Percentiles rank a stretch among this genome's conserved stretches.
phyloP scores from a whole-genome alignment of 192 early-diverging fungal species.

The Umbelopsis vinacea region DNA sequence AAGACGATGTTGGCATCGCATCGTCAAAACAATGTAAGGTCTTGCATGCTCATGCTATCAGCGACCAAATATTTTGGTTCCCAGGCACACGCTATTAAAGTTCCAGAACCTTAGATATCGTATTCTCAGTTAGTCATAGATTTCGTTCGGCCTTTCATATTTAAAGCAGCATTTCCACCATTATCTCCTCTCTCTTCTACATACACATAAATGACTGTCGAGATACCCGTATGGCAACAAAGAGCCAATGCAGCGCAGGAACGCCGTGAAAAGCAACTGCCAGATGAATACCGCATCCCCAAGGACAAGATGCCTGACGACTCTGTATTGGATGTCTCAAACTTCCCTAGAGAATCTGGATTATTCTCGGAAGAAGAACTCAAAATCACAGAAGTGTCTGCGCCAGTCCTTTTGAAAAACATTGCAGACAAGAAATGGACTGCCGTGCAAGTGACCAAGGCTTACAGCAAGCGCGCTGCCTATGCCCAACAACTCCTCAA shows the following conservation, averaged over 20 bases:
- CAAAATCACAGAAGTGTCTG: constrained; percentile 5
- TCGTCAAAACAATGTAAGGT: too few species aligned
- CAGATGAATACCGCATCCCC: constrained; percentile 17
- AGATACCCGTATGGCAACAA: background rate
- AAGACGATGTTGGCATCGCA: too few species aligned
- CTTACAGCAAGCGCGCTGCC: constrained; percentile 4
- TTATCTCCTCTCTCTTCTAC: too few species aligned
- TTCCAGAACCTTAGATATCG: too few species aligned
- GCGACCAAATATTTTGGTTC: too few species aligned
- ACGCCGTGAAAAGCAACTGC: constrained; percentile 1
- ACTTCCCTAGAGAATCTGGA: constrained; percentile 15
- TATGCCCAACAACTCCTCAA: constrained; percentile 7
- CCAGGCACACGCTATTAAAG: too few species aligned
- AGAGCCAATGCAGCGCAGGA: background rate
- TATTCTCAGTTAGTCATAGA: too few species aligned
- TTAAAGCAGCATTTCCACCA: too few species aligned
- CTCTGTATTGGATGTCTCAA: constrained; percentile 10
- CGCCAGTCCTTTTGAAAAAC: background rate
- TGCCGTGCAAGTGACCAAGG: background rate
- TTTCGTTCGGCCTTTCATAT: too few species aligned
- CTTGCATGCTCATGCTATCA: too few species aligned
- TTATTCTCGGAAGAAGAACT: constrained; percentile 8
- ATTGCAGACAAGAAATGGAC: constrained; percentile 6
- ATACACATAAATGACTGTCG: too few species aligned
- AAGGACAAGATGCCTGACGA: constrained; percentile 9